Percentiles rank a stretch among this genome's conserved stretches.
phyloP scores from a whole-genome alignment of 2,329 filamentous ascomycete species.

The Diaporthe helianthi region DNA sequence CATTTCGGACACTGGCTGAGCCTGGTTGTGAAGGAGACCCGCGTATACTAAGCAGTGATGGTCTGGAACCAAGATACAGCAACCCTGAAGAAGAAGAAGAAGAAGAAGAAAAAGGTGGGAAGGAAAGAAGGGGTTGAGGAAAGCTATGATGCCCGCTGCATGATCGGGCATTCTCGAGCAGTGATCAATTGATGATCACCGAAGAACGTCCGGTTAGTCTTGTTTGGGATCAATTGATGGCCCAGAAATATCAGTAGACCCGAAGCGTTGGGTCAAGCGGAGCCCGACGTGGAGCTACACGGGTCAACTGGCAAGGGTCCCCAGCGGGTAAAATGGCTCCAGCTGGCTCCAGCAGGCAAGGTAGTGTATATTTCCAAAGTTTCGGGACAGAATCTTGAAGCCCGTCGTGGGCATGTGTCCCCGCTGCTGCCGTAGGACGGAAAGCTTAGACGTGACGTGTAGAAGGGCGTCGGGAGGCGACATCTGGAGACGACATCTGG shows the following conservation, averaged over 20 bases:
- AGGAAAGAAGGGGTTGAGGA: not conserved
- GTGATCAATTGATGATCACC: constrained; percentile 25
- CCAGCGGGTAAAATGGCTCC: too few species aligned
- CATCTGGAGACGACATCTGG: too few species aligned
- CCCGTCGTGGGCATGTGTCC: not conserved
- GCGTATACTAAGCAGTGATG: not conserved
- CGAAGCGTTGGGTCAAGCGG: constrained; percentile 31
- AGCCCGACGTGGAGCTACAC: constrained; percentile 24
- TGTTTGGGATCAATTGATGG: constrained; percentile 13
- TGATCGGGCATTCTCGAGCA: constrained; percentile 1
- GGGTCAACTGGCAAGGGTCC: constrained; percentile 30
- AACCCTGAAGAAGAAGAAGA: too few species aligned
- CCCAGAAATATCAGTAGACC: constrained; percentile 29
- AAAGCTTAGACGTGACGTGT: too few species aligned
- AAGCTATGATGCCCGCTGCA: not conserved
- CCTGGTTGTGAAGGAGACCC: not conserved
- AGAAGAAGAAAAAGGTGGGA: not conserved
- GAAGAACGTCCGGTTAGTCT: constrained; percentile 20
- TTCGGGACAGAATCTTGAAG: constrained; percentile 7
- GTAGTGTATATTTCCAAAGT: constrained; percentile 20
- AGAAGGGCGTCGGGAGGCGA: not conserved
- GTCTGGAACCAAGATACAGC: not conserved
- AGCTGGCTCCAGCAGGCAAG: too few species aligned
- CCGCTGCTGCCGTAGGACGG: not conserved
- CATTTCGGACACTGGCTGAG: constrained; percentile 5